Conservation (phyloP, 2,329 filamentous ascomycete genomes). For the Trichoderma gracile region DNA sequence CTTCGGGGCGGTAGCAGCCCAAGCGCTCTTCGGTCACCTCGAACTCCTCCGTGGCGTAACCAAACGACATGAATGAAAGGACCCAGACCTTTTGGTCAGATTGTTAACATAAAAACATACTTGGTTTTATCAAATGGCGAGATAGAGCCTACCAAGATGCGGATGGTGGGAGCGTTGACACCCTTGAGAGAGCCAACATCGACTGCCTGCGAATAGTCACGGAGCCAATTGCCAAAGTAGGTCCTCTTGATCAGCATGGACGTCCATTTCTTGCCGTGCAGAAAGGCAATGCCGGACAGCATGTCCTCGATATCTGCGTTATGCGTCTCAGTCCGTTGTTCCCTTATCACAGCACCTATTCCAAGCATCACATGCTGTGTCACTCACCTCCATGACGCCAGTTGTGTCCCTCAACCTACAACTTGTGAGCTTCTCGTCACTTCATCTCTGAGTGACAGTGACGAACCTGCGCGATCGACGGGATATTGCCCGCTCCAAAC, state of each 20-base stretch:
- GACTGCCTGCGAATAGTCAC: slow-evolving; percentile 82
- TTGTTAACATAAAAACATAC: slow-evolving; percentile 14
- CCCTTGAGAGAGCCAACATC: slow-evolving; percentile 79
- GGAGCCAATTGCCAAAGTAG: slow-evolving; percentile 85
- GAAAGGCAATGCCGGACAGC: slow-evolving; percentile 73
- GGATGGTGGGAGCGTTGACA: slow-evolving; percentile 74
- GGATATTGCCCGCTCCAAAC: slow-evolving; percentile 71
- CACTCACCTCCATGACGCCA: slow-evolving; percentile 65
- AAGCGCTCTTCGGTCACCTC: slow-evolving; percentile 80
- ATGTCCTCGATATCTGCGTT: slow-evolving; percentile 77
- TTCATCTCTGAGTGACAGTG: not conserved
- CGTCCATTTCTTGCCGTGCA: slow-evolving; percentile 83
- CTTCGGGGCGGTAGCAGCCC: slow-evolving; percentile 77
- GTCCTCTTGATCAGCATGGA: slow-evolving; percentile 74
- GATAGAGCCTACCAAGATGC: slow-evolving; percentile 58
- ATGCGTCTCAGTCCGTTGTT: too few species aligned
- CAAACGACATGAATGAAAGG: slow-evolving; percentile 77
- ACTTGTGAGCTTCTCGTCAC: not conserved
- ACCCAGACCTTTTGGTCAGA: slow-evolving; percentile 62
- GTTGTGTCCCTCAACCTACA: slow-evolving; percentile 66
- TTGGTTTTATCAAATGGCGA: not conserved
- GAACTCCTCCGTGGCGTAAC: slow-evolving; percentile 83
- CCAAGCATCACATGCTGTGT: not conserved
- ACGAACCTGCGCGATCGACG: slow-evolving; percentile 57
- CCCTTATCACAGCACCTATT: not conserved